Evolutionary conservation across 805 yeast genomes (phyloP), one percentile per base, ranked within the genome.

Genomic region (Kazachstania viticola): DNA sequence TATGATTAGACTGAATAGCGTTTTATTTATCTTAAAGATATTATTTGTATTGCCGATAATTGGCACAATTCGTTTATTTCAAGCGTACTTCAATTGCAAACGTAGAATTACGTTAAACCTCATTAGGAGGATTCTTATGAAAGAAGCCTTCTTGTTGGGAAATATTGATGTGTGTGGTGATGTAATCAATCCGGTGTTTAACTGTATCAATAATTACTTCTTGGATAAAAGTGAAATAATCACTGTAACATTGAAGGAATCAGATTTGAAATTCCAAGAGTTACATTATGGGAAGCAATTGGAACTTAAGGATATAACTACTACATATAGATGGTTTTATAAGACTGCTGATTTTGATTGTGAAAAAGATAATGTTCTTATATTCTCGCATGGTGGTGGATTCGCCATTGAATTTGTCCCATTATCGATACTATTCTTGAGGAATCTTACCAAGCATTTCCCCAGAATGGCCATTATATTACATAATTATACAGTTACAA

Each of bases 301-400:
- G n/a, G n/a, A n/a, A n/a, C n/a, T n/a, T n/a, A n/a, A n/a, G n/a
- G 4, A 6, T 3, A 19, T 23, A 14, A 9, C 3, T 17, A 34
- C 33, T 1, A 29, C 21, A 17, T 35, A 18, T 29, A 32, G 23
- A 14, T 40, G 42, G 47, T 33, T 34, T 19, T 24, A 25, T 5
- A 37, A 33, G 14, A 46, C 50, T 7, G 22, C 21, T 1, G 25
- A 28, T 18, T 46, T 44, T 25, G 33, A 44, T 28, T 37, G 45
- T 6, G 19, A 13, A n/a, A 17, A 11, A 4, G 54, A 46, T 21
- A 41, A 39, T 0, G 32, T 42, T 14, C 15, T 49, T 15, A 16
- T 48, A 9, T 49, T 39, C 27, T 32, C 41, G 8, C 55, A 49
- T 31, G 55, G 55, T 18, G 55, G 55, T 28, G 55, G 54, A 3